Conservation (phyloP, 2,329 filamentous ascomycete genomes). For the Trichoderma atroviride region DNA sequence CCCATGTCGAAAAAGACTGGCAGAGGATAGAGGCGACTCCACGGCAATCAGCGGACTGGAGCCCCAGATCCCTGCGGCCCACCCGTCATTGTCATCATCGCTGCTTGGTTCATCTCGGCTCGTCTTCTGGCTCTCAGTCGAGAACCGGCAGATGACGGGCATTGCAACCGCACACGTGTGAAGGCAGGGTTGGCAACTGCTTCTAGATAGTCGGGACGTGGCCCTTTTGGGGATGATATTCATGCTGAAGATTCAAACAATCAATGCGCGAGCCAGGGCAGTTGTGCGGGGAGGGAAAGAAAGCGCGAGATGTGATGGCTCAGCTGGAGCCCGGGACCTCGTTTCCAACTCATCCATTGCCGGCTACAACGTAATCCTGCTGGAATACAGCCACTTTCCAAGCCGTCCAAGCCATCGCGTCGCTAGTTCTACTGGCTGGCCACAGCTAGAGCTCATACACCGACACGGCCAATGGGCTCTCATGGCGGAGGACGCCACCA, state of each 20-base stretch:
- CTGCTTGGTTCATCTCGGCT: constrained; percentile 23
- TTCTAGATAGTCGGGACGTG: neutral
- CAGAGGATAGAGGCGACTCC: constrained; percentile 6
- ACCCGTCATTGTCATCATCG: constrained; percentile 21
- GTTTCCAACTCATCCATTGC: neutral
- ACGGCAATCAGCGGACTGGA: constrained; percentile 24
- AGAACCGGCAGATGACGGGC: constrained; percentile 14
- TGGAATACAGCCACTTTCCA: neutral
- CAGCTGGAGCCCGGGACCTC: neutral
- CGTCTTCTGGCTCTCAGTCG: constrained; percentile 4
- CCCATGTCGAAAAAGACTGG: neutral
- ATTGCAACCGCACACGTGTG: neutral
- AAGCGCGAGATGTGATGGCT: neutral
- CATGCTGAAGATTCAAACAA: neutral
- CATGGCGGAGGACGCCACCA: constrained; percentile 13
- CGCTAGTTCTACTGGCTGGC: constrained; percentile 2
- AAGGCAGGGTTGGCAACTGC: constrained; percentile 1
- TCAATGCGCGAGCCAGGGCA: neutral
- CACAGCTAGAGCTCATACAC: neutral
- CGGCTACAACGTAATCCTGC: neutral
- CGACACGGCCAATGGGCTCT: constrained; percentile 14
- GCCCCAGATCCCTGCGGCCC: constrained; percentile 9
- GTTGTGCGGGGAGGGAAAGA: neutral
- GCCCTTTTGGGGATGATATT: neutral
- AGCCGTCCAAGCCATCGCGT: neutral